phyloP scores from a whole-genome alignment of 306 rosid species.

The Lathyrus sativus region DNA sequence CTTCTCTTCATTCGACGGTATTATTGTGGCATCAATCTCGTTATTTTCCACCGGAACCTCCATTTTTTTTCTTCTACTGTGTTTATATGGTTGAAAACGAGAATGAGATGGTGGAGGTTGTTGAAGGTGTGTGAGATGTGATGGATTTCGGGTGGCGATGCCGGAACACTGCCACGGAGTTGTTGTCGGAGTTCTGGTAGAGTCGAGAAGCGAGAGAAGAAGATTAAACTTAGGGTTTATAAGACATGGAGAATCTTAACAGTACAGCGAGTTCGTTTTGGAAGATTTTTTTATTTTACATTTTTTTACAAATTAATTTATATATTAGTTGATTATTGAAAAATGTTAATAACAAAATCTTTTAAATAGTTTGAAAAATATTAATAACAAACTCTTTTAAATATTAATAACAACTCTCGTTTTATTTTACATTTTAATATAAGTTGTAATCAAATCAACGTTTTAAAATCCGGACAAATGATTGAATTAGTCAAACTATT shows the following conservation, averaged over 20 bases:
- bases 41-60: constrained; percentile 2
- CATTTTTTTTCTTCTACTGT: constrained; percentile 2
- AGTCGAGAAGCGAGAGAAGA: not conserved
- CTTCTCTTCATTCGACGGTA: constrained; percentile 3
- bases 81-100: not conserved
- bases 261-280: not conserved
- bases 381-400: too few species aligned
- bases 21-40: constrained; percentile 11
- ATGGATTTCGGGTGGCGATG: not conserved
- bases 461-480: too few species aligned
- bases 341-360: too few species aligned
- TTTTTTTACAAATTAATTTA: too few species aligned
- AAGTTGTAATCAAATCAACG: too few species aligned
- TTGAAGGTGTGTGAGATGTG: not conserved
- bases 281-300: not conserved
- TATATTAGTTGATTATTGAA: too few species aligned
- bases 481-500: too few species aligned
- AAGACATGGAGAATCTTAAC: too few species aligned
- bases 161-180: not conserved
- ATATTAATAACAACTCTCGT: too few species aligned
- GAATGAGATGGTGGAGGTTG: not conserved
- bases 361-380: too few species aligned
- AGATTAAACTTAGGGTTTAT: constrained; percentile 3
- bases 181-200: not conserved
- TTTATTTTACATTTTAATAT: too few species aligned